phyloP scores from a whole-genome alignment of 805 yeast genomes.

The Kazachstania bromeliacearum region DNA sequence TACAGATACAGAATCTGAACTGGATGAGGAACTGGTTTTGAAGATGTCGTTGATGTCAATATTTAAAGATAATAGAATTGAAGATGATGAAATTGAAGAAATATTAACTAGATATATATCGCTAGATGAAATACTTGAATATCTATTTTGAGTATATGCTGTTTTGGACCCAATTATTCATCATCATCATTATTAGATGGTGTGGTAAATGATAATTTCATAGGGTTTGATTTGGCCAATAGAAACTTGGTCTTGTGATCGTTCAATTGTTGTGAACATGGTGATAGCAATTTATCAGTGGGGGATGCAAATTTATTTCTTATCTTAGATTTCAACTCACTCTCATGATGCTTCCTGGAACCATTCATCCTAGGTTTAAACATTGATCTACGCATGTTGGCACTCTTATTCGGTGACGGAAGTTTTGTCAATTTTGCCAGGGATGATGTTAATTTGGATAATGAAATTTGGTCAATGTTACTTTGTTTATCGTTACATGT shows the following conservation, averaged over 20 bases:
- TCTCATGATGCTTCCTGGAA: neutral
- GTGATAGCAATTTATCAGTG: slow-evolving; percentile 48
- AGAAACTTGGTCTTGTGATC: slow-evolving; percentile 35
- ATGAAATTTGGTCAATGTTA: no score
- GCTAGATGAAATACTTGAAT: slow-evolving; percentile 3
- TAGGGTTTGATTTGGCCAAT: slow-evolving; percentile 15
- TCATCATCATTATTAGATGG: no score
- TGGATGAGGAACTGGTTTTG: slow-evolving; percentile 4
- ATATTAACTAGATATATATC: slow-evolving; percentile 2
- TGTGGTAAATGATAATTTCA: slow-evolving; percentile 14
- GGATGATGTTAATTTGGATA: no score
- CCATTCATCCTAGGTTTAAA: slow-evolving; percentile 14
- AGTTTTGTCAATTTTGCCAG: no score
- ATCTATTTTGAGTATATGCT: neutral
- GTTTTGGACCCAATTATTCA: neutral
- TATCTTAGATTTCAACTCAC: slow-evolving; percentile 1
- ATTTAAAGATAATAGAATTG: slow-evolving; percentile 1
- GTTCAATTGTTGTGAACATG: slow-evolving; percentile 46
- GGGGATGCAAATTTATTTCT: slow-evolving; percentile 37
- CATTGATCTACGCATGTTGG: slow-evolving; percentile 16
- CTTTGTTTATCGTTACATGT: no score
- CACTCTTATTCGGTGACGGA: no score
- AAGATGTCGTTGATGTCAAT: slow-evolving; percentile 5
- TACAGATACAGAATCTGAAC: neutral
- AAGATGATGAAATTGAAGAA: slow-evolving; percentile 5